These are phyloP conservation scores for Backusella macrospora DNA, from an alignment of 192 early-diverging fungal species.

Conservation along the genomic window DNA sequence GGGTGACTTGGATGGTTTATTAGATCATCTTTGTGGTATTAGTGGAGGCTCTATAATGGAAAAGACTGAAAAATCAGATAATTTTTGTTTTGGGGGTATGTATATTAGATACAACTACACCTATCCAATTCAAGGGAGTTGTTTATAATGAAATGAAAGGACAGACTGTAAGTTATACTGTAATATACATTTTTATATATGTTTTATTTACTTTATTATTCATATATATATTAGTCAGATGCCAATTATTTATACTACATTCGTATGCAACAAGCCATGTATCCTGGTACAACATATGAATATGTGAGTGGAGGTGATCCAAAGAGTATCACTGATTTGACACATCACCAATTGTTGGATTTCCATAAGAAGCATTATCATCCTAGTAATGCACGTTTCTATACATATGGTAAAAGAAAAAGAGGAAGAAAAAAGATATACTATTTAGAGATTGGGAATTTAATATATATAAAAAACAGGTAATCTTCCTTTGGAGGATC, in stretches of 20 bases:
- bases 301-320: constrained; percentile 92
- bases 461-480: constrained; percentile 37
- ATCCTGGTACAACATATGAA: constrained; percentile 80
- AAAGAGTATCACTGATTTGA: constrained; percentile 81
- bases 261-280: constrained; percentile 81
- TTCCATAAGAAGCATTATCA: constrained; percentile 91
- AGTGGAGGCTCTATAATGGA: not conserved
- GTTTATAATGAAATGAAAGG: constrained; percentile 99
- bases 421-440: no score
- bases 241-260: constrained; percentile 76
- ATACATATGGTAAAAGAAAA: constrained; percentile 73
- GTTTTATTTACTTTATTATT: constrained; percentile 1
- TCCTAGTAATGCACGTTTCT: constrained; percentile 90
- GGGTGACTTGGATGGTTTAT: not conserved
- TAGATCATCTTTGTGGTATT: not conserved
- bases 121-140: constrained; percentile 89
- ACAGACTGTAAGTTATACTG: constrained; percentile 48
- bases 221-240: constrained; percentile 63
- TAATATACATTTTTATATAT: not conserved
- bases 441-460: not conserved
- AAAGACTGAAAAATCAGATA: not conserved
- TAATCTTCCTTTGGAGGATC: constrained; percentile 74
- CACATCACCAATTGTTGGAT: constrained; percentile 75
- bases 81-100: not conserved
- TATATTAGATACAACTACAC: constrained; percentile 57